These are phyloP conservation scores for Letharia lupina DNA, from an alignment of 495 filamentous ascomycete species.

Conservation along the genomic window DNA sequence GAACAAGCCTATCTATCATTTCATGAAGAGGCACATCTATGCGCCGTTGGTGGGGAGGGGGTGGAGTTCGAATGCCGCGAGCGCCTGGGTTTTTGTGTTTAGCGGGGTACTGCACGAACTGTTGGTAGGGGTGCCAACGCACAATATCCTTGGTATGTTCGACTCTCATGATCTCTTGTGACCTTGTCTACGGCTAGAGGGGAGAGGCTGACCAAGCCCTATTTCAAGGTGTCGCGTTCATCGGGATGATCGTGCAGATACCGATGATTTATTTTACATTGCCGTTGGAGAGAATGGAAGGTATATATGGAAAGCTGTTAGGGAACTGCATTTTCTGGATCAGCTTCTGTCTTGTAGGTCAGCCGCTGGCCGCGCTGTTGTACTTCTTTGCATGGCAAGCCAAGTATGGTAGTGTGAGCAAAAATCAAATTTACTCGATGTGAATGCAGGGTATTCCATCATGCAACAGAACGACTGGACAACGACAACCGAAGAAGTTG, in stretches of 20 bases:
- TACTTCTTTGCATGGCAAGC: conserved; percentile 99
- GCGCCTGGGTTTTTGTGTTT: conserved; percentile 71
- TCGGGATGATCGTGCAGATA: conserved; percentile 88
- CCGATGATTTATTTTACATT: conserved; percentile 76
- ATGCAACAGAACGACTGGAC: background rate
- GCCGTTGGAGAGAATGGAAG: conserved; percentile 68
- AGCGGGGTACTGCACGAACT: conserved; percentile 87
- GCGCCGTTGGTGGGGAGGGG: conserved; percentile 76
- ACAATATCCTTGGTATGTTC: conserved; percentile 75
- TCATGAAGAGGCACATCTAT: conserved; percentile 91
- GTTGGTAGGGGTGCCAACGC: conserved; percentile 88
- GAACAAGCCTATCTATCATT: conserved; percentile 95
- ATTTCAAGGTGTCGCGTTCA: conserved; percentile 69
- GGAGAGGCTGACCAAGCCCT: background rate
- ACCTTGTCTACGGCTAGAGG: background rate
- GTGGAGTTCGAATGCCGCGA: conserved; percentile 57
- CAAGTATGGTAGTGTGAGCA: conserved; percentile 76
- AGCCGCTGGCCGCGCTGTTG: conserved; percentile 78
- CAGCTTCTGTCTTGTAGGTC: conserved; percentile 85
- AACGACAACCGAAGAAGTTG: background rate
- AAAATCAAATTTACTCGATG: background rate
- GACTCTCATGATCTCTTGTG: background rate
- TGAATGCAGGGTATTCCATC: background rate
- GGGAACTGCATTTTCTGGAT: conserved; percentile 96
- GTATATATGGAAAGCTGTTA: conserved; percentile 60